Evolutionary conservation across 2,329 filamentous ascomycete species (phyloP).

Genomic region (Clonostachys solani): DNA sequence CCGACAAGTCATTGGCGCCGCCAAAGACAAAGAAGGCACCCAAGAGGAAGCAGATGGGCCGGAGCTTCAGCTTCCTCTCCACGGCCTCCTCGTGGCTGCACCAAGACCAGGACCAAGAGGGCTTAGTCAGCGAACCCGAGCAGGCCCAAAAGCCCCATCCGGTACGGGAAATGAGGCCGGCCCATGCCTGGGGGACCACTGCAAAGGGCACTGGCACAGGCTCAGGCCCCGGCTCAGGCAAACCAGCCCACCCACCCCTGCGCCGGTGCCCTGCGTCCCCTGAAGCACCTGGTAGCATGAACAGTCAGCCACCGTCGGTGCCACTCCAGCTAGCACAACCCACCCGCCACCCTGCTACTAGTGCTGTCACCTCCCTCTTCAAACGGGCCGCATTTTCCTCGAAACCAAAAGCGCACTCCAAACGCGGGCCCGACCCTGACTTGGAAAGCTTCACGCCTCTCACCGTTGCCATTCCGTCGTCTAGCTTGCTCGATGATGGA

Average conservation of each 20-base stretch:
- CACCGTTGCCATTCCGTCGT: constrained; percentile 51
- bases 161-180: too few species aligned
- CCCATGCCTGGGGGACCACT: not conserved
- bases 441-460: constrained; percentile 39
- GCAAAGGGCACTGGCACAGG: not conserved
- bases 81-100: constrained; percentile 1
- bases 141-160: too few species aligned
- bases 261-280: not conserved
- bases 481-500: constrained; percentile 52
- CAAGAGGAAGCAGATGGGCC: constrained; percentile 11
- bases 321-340: not conserved
- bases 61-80: constrained; percentile 19
- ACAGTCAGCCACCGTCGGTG: too few species aligned
- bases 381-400: not conserved
- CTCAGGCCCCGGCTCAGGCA: not conserved
- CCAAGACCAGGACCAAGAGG: too few species aligned
- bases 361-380: not conserved
- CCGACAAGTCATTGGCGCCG: not conserved
- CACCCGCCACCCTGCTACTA: not conserved
- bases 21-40: too few species aligned
- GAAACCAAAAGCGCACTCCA: not conserved
- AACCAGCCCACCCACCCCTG: not conserved
- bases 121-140: too few species aligned
- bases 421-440: not conserved
- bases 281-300: not conserved